These are phyloP conservation scores for Salix udensis DNA, from an alignment of 345 rosid genomes.

Conservation along the genomic window DNA sequence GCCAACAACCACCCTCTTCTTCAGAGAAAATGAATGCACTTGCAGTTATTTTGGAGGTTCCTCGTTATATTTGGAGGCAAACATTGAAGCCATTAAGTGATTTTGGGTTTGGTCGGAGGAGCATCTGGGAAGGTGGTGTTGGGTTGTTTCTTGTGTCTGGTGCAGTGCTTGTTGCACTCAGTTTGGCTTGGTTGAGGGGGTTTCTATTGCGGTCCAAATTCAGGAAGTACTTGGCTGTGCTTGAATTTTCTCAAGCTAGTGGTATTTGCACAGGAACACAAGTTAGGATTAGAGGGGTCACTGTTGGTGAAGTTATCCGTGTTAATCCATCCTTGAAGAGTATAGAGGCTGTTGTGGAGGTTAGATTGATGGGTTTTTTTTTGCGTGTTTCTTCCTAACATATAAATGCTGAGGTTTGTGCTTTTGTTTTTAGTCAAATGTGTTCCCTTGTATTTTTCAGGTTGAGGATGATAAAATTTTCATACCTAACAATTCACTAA, in stretches of 20 bases:
- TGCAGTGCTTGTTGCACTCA: slow-evolving; percentile 71
- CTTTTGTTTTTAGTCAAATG: slow-evolving; percentile 5
- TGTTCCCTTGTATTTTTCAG: slow-evolving; percentile 30
- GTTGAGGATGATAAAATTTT: slow-evolving; percentile 93
- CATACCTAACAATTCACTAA: slow-evolving; percentile 77
- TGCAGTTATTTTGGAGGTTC: slow-evolving; percentile 62
- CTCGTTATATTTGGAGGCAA: slow-evolving; percentile 70
- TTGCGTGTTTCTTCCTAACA: neutral
- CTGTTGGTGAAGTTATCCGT: slow-evolving; percentile 81
- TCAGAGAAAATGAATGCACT: slow-evolving; percentile 47
- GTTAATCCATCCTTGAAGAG: slow-evolving; percentile 85
- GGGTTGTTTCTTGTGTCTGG: slow-evolving; percentile 93
- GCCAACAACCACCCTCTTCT: slow-evolving; percentile 40
- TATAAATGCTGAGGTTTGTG: neutral
- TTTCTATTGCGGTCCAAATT: slow-evolving; percentile 76
- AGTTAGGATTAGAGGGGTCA: slow-evolving; percentile 93
- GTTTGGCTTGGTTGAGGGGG: slow-evolving; percentile 89
- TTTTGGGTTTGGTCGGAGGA: slow-evolving; percentile 87
- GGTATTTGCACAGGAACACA: slow-evolving; percentile 93
- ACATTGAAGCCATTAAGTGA: slow-evolving; percentile 77
- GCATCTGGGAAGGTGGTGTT: slow-evolving; percentile 99
- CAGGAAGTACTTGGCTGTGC: slow-evolving; percentile 74
- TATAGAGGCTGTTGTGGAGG: slow-evolving; percentile 96
- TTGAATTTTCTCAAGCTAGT: slow-evolving; percentile 77
- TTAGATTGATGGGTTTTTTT: slow-evolving; percentile 18